Base-by-base conservation (phyloP, 1,284 basidiomycete genomes). In the Trichosporon inkin region DNA sequence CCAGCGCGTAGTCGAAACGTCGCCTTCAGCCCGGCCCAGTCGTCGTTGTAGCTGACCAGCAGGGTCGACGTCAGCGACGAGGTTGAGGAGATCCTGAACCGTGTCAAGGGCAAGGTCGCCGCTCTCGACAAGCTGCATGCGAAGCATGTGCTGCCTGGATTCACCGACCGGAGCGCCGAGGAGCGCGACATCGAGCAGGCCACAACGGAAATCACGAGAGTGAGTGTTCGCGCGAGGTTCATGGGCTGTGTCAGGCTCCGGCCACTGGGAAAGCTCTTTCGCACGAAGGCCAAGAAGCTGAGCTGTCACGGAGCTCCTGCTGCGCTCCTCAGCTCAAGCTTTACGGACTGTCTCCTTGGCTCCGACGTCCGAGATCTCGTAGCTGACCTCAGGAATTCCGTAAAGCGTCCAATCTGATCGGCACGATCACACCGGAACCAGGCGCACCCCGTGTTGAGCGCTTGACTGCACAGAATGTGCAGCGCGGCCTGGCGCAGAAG, bases 91-190 rank as follows among this genome's bases (percentile, higher is more conserved):
- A 83, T 90, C 56, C 83, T 96, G 28, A 81, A 81, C 28, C 82
- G 83, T 59, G 84, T 85, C 16, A 84, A 85, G 64, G 79, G 82
- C 60, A 94, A 94, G 82, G 88, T 96, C 74, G 72, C 82, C 24
- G 78, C 85, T 7, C 86, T 97, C 49, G 94, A 98, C 76, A 93
- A 89, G 74, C 84, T 99, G 10, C 94, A 99, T 70, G 89, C 93
- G 63, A 96, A 92, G 76, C 94, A 98, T 76, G 88, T 90, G 57
- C 84, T 99, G 3, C 96, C 96, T 62, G 93, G 92, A 2, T 99
- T 99, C 76, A 85, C 90, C 71, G 96, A 99, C 82, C 88, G 95
- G 59, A 84, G 89, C 1, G 85, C 85, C 14, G 94, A 99, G 79
- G 95, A 99, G 80, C 84, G 86, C 66, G 92, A 97, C 75, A 99